Percentiles rank a stretch among this genome's conserved stretches.
Evolutionary conservation across 2,329 filamentous ascomycete genomes (phyloP).

Genomic region (Diaporthe sp.): DNA sequence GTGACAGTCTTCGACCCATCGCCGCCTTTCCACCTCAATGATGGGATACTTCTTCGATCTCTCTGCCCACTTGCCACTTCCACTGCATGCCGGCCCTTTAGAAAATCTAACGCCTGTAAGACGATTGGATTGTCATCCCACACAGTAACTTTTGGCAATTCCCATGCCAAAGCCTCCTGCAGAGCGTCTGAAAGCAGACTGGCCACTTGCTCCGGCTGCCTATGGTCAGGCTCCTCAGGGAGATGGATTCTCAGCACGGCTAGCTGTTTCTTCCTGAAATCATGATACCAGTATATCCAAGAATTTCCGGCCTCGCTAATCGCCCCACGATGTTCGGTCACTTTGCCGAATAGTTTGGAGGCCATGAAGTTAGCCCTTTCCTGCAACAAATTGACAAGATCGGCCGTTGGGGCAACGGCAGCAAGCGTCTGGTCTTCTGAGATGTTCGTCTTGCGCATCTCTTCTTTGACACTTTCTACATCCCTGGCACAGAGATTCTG

Average conservation of each 20-base stretch:
- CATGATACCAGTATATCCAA: constrained; percentile 27
- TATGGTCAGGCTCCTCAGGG: background rate
- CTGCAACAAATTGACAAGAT: background rate
- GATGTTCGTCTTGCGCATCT: background rate
- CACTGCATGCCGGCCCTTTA: background rate
- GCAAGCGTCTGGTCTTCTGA: background rate
- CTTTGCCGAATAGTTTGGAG: background rate
- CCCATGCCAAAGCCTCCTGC: background rate
- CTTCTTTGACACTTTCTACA: background rate
- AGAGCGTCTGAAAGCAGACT: background rate
- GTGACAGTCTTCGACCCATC: background rate
- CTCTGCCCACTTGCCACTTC: background rate
- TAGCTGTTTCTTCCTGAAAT: constrained; percentile 12
- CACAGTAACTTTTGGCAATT: constrained; percentile 5
- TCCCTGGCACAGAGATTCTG: background rate
- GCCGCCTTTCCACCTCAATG: constrained; percentile 1
- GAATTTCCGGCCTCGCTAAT: background rate
- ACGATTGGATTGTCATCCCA: constrained; percentile 8
- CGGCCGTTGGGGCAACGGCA: background rate
- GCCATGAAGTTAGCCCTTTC: constrained; percentile 6
- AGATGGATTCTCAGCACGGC: constrained; percentile 16
- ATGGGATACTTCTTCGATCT: constrained; percentile 8
- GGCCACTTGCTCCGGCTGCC: background rate
- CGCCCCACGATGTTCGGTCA: background rate
- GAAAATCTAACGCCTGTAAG: background rate